phyloP scores from a whole-genome alignment of 2,329 filamentous ascomycete species.

The Alternaria viburni region DNA sequence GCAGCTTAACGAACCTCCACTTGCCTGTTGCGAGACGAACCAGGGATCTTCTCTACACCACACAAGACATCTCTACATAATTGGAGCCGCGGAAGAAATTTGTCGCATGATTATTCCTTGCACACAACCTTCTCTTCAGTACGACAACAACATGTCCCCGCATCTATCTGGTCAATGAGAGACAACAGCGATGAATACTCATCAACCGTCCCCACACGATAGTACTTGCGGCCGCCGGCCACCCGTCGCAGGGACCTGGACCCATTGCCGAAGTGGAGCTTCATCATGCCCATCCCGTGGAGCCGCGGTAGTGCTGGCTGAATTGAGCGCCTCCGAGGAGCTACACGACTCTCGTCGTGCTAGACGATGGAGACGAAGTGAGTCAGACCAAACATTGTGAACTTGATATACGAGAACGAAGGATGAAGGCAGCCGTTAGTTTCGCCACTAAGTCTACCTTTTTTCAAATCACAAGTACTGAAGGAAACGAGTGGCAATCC shows the following conservation, averaged over 20 bases:
- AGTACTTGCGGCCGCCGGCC: constrained; percentile 3
- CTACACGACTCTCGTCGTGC: background rate
- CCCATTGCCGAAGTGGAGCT: constrained; percentile 13
- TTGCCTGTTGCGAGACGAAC: constrained; percentile 3
- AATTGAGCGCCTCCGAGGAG: constrained; percentile 3
- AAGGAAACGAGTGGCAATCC: background rate
- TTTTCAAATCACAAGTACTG: background rate
- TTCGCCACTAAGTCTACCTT: background rate
- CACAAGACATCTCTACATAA: background rate
- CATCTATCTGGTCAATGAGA: background rate
- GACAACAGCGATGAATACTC: background rate
- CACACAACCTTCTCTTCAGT: background rate
- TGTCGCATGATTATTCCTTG: background rate
- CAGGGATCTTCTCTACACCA: background rate
- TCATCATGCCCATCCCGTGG: background rate
- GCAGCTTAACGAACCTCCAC: constrained; percentile 8
- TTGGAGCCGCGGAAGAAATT: background rate
- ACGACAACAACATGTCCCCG: background rate
- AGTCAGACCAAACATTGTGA: background rate
- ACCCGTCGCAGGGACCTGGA: constrained; percentile 17
- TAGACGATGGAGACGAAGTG: background rate
- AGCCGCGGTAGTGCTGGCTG: constrained; percentile 4
- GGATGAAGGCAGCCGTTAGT: background rate
- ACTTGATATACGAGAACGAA: background rate
- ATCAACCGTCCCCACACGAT: constrained; percentile 1